Evolutionary conservation across 2,329 filamentous ascomycete genomes (phyloP).

Genomic region (Zymoseptoria crescenta): DNA sequence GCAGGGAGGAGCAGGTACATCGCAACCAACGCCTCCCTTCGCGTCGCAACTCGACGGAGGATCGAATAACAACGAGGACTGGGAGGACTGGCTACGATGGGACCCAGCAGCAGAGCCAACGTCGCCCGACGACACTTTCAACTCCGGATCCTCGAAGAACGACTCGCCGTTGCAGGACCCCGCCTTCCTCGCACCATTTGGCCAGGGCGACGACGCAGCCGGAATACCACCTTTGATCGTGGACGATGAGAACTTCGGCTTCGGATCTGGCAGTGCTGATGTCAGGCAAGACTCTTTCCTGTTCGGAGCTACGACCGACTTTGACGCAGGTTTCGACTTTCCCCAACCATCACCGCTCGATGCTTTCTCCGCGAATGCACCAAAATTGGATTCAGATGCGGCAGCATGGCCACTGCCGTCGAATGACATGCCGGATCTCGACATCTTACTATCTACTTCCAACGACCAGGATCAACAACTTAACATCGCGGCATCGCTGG

Average conservation of each 20-base stretch:
- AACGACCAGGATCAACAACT: slow-evolving; percentile 17
- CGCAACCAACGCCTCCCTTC: slow-evolving; percentile 10
- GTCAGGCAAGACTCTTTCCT: slow-evolving; percentile 20
- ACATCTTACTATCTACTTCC: slow-evolving; percentile 3
- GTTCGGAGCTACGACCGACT: slow-evolving; percentile 21
- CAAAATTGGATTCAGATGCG: slow-evolving; percentile 20
- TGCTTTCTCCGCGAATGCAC: slow-evolving; percentile 9
- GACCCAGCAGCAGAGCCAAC: slow-evolving; percentile 34
- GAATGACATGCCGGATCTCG: slow-evolving; percentile 9
- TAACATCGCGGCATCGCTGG: slow-evolving; percentile 10
- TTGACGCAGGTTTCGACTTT: slow-evolving; percentile 25
- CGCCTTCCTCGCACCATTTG: slow-evolving; percentile 20
- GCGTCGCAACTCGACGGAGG: slow-evolving; percentile 9
- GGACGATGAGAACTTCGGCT: slow-evolving; percentile 26
- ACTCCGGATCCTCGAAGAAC: slow-evolving; percentile 27
- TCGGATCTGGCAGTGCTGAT: slow-evolving; percentile 13
- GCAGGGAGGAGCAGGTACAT: slow-evolving; percentile 9
- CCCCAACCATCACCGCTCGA: slow-evolving; percentile 14
- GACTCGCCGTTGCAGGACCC: slow-evolving; percentile 30
- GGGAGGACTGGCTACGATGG: slow-evolving; percentile 44
- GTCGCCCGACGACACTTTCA: slow-evolving; percentile 29
- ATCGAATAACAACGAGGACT: slow-evolving; percentile 26
- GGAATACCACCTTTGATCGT: slow-evolving; percentile 27
- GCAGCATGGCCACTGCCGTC: slow-evolving; percentile 20
- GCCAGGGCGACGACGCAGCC: slow-evolving; percentile 19